Base-by-base conservation (phyloP, 192 early-diverging fungal species). In the Pilobolus umbonatus region DNA sequence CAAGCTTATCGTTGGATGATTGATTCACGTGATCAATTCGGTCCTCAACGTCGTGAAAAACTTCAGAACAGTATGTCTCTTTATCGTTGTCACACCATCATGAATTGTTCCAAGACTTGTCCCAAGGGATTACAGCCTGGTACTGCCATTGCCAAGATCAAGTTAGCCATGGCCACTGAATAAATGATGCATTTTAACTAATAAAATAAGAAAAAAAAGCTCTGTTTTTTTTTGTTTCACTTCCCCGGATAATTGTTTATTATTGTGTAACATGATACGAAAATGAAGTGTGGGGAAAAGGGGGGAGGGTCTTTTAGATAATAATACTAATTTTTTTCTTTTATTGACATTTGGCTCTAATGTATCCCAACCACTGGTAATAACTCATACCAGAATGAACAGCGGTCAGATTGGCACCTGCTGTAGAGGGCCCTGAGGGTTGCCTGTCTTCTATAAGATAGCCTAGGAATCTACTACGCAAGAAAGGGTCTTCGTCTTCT, bases 1-100 rank as follows among this genome's bases (percentile, higher is more conserved):
- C 93, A 96, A 81, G 91, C 93, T 48, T 98, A 98, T 81, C 90
- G 95, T 69, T 98, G 95, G 95, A 98, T 98, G 90, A 84, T 85
- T 56, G 95, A 98, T 75, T 89, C 88, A 42, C 90, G 95, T 70
- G 95, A 98, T 76, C 89, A 98, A 67, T 90, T 87, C 65, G 86
- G 88, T 32, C 51, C 68, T 54, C 89, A 96, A 70, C 86, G 96
- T 61, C 85, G 93, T 58, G 82, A 81, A 51, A 82, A 84, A 40
- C 78, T 98, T 65, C 94, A 98, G 71, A 93, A 95, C 74, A 80
- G 90, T 29, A 95, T 94, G 86, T 91, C 91, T n/a, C 85, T 96
- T 5, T 98, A 96, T 83, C 89, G 93, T 45, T 98, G 96, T 87
- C 96, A 98, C 80, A 96, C 96, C 56, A 98, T 98, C 72, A 96